These are phyloP conservation scores for Microbotryum intermedium DNA, from an alignment of 1,284 basidiomycete genomes.

Conservation along the genomic window DNA sequence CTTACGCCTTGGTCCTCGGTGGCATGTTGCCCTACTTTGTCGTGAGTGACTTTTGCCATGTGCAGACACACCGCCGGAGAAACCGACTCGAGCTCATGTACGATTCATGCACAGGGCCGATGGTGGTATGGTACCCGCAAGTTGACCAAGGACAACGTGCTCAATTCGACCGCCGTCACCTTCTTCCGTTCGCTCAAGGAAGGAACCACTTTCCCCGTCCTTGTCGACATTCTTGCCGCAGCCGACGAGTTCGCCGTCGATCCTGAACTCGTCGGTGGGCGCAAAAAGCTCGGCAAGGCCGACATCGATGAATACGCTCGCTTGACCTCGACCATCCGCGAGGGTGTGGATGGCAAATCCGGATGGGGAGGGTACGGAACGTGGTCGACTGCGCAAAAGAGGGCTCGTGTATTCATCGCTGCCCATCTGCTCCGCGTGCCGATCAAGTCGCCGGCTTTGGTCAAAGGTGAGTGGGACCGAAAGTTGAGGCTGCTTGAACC, in stretches of 20 bases:
- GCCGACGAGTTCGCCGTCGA: slow-evolving; percentile 58
- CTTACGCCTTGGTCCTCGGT: slow-evolving; percentile 82
- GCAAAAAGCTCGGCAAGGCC: slow-evolving; percentile 17
- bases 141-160: slow-evolving; percentile 86
- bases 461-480: slow-evolving; percentile 49
- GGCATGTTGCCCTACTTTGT: slow-evolving; percentile 78
- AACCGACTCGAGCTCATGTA: too few relatives aligned
- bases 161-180: slow-evolving; percentile 69
- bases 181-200: slow-evolving; percentile 86
- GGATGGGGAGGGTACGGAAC: slow-evolving; percentile 26
- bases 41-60: slow-evolving; percentile 42
- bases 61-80: neutral
- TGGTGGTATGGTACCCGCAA: slow-evolving; percentile 97
- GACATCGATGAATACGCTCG: slow-evolving; percentile 27
- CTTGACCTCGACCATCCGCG: slow-evolving; percentile 17
- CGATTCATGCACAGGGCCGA: slow-evolving; percentile 51
- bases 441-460: slow-evolving; percentile 50
- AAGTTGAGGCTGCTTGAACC: neutral
- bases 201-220: slow-evolving; percentile 62
- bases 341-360: slow-evolving; percentile 38
- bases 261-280: slow-evolving; percentile 13
- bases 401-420: slow-evolving; percentile 68
- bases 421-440: slow-evolving; percentile 75
- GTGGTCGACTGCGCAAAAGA: slow-evolving; percentile 35
- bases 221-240: slow-evolving; percentile 64